These are phyloP conservation scores for Starmerella vaccinii DNA, from an alignment of 805 yeast genomes.

Conservation along the genomic window DNA sequence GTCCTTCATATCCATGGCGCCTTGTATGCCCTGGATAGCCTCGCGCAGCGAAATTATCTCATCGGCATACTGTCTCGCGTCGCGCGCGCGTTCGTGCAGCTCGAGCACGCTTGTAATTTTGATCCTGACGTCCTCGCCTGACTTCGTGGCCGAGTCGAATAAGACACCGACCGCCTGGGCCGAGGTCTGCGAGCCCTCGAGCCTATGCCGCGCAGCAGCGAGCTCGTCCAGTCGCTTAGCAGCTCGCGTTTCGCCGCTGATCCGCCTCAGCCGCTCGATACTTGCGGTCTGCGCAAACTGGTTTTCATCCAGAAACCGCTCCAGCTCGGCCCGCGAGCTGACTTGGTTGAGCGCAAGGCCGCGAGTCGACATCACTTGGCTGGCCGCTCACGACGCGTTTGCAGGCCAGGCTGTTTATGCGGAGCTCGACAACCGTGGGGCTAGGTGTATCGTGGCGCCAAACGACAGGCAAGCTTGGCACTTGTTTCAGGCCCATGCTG, in stretches of 20 bases:
- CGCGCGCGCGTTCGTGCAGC: conserved; percentile 39
- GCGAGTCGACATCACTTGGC: conserved; percentile 2
- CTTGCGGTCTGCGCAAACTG: conserved; percentile 10
- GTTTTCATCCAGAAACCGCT: conserved; percentile 18
- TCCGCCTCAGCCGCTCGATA: conserved; percentile 9
- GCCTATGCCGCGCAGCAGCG: conserved; percentile 10
- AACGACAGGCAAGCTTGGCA: no score
- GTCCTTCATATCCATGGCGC: conserved; percentile 56
- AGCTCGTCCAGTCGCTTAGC: conserved; percentile 11
- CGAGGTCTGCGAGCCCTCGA: conserved; percentile 10
- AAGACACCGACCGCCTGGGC: conserved; percentile 14
- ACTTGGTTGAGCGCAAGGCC: conserved; percentile 6
- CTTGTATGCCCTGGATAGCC: conserved; percentile 53
- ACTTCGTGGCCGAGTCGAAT: conserved; percentile 15
- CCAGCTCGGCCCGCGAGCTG: conserved; percentile 22
- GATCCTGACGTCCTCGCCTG: conserved; percentile 8
- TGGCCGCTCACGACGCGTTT: not conserved
- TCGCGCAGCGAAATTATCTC: conserved; percentile 56
- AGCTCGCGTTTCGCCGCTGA: conserved; percentile 6
- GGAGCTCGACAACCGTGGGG: not conserved
- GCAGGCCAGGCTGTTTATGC: not conserved
- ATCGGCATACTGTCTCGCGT: conserved; percentile 54
- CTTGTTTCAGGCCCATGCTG: no score
- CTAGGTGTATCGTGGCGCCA: not conserved
- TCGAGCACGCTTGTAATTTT: conserved; percentile 15